Evolutionary conservation across 139 green algal genomes (phyloP).

Genomic region (Gonium pectorale): DNA sequence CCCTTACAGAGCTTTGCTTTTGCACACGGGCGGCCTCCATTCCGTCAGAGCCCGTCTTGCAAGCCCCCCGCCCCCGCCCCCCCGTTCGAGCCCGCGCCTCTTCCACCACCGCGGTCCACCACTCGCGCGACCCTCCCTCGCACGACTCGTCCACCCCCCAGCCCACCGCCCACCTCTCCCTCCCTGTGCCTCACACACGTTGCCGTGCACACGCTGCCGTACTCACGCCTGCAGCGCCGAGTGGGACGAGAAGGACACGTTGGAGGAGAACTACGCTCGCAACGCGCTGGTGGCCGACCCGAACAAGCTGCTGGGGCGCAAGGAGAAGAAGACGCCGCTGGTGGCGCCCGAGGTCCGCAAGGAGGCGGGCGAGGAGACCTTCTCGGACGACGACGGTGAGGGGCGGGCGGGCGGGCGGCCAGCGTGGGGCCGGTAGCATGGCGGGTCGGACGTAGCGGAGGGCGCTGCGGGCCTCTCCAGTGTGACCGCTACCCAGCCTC

Average conservation of each 20-base stretch:
- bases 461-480: no score
- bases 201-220: not conserved
- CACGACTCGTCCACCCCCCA: no score
- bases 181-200: not conserved
- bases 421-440: no score
- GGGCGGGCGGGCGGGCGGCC: not conserved
- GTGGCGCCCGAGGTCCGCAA: constrained; percentile 52
- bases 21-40: no score
- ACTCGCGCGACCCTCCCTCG: no score
- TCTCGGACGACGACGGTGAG: constrained; percentile 69
- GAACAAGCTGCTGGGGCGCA: constrained; percentile 61
- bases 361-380: constrained; percentile 52
- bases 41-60: no score
- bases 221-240: constrained; percentile 31
- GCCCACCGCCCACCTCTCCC: not conserved
- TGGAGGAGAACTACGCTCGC: constrained; percentile 58
- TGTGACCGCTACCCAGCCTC: no score
- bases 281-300: constrained; percentile 61
- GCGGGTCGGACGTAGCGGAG: no score
- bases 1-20: no score
- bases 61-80: not conserved
- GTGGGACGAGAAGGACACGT: constrained; percentile 53
- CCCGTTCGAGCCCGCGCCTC: no score
- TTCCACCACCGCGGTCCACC: no score
- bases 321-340: constrained; percentile 34